Evolutionary conservation across 1,139 yeast genomes (phyloP).

Genomic region (Magnusiomyces fungicola): DNA sequence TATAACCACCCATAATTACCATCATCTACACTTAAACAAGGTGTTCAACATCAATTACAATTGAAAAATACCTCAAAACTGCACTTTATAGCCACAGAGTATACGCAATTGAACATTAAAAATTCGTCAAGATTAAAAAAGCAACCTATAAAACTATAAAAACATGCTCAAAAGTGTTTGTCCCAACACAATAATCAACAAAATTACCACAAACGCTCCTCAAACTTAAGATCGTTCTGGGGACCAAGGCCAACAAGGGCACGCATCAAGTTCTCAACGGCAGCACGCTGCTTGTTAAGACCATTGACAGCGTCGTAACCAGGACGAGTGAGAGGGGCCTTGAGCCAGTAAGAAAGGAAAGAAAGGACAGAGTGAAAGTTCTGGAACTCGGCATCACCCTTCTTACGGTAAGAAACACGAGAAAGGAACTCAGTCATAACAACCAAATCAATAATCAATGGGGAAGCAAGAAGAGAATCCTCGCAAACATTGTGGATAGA

Average conservation of each 20-base stretch:
- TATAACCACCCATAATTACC: no score
- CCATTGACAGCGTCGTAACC: slow-evolving; percentile 91
- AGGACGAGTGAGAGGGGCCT: slow-evolving; percentile 90
- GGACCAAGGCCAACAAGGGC: slow-evolving; percentile 86
- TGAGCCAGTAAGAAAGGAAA: slow-evolving; percentile 89
- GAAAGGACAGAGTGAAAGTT: slow-evolving; percentile 79
- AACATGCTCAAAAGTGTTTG: no score
- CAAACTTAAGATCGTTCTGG: slow-evolving; percentile 85
- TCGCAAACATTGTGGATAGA: slow-evolving; percentile 94
- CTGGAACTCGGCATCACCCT: slow-evolving; percentile 44
- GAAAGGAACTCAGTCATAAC: slow-evolving; percentile 85
- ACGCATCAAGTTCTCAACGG: slow-evolving; percentile 84
- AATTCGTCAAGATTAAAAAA: slow-evolving; percentile 2
- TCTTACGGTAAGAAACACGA: slow-evolving; percentile 70
- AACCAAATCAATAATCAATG: slow-evolving; percentile 84
- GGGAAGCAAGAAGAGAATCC: slow-evolving; percentile 91
- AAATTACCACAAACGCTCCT: slow-evolving; percentile 62
- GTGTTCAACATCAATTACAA: no score
- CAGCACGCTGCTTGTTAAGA: slow-evolving; percentile 88
- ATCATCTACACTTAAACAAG: no score
- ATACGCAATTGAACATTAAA: no score
- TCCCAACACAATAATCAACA: no score
- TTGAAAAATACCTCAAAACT: no score
- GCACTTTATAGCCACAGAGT: no score
- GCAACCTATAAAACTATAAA: slow-evolving; percentile 3